These are phyloP conservation scores for Mycena sanguinolenta DNA, from an alignment of 768 basidiomycete species.

Conservation along the genomic window DNA sequence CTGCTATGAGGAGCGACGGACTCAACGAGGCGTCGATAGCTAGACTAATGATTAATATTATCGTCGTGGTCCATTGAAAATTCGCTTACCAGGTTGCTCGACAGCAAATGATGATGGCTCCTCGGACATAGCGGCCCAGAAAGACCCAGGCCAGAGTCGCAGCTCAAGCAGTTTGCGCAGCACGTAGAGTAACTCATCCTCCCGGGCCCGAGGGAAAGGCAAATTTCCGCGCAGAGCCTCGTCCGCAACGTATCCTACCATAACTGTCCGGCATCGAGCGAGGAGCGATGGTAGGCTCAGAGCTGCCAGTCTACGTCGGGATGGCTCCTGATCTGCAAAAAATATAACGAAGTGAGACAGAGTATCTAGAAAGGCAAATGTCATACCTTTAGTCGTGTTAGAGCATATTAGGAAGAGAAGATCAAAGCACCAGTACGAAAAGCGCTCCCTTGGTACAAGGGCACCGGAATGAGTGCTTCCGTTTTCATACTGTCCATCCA, in stretches of 20 bases:
- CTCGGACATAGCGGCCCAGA: slow-evolving; percentile 84
- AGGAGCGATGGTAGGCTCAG: slow-evolving; percentile 80
- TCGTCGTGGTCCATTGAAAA: background rate
- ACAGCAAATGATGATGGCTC: slow-evolving; percentile 67
- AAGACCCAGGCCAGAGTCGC: slow-evolving; percentile 78
- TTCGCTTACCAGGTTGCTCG: slow-evolving; percentile 69
- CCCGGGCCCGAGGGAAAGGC: slow-evolving; percentile 89
- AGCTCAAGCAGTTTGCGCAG: slow-evolving; percentile 81
- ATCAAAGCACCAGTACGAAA: slow-evolving; percentile 95
- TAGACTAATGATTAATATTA: slow-evolving; percentile 37
- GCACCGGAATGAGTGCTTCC: slow-evolving; percentile 74
- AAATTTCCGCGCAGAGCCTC: slow-evolving; percentile 86
- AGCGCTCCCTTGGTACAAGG: slow-evolving; percentile 81
- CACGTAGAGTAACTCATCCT: slow-evolving; percentile 91
- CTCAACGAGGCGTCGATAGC: slow-evolving; percentile 58
- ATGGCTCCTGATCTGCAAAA: slow-evolving; percentile 67
- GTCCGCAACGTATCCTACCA: slow-evolving; percentile 87
- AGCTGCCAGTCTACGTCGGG: slow-evolving; percentile 78
- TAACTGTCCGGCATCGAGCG: slow-evolving; percentile 76
- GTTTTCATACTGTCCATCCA: slow-evolving; percentile 51
- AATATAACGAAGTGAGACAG: background rate
- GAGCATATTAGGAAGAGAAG: slow-evolving; percentile 87
- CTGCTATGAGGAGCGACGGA: slow-evolving; percentile 71
- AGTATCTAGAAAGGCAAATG: background rate
- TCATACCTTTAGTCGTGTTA: slow-evolving; percentile 67